These are phyloP conservation scores for Suillus americanus DNA, from an alignment of 768 basidiomycete species.

Conservation along the genomic window DNA sequence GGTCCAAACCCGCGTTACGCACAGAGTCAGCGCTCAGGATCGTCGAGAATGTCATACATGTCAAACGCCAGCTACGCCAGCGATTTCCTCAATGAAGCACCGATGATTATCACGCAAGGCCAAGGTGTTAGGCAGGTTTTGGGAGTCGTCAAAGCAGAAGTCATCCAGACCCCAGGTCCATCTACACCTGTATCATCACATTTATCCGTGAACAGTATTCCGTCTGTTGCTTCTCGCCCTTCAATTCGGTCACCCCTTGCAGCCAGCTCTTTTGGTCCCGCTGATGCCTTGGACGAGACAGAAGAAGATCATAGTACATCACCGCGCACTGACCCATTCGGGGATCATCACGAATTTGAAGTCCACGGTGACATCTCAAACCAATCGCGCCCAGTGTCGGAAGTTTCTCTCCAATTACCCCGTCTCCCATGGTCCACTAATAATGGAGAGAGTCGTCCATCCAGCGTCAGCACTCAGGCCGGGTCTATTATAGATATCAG, in stretches of 20 bases:
- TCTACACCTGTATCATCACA: conserved; percentile 28
- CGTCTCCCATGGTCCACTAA: conserved; percentile 42
- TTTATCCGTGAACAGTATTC: conserved; percentile 35
- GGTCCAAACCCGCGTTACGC: conserved; percentile 36
- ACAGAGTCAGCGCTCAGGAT: conserved; percentile 53
- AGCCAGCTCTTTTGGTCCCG: conserved; percentile 67
- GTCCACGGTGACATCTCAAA: conserved; percentile 18
- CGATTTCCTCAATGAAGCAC: conserved; percentile 78
- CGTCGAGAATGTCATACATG: conserved; percentile 68
- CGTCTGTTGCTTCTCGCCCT: conserved; percentile 40
- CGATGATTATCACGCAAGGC: conserved; percentile 75
- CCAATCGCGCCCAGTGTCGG: conserved; percentile 29
- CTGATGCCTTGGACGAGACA: conserved; percentile 56
- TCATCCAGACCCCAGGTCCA: conserved; percentile 59
- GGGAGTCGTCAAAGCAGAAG: conserved; percentile 77
- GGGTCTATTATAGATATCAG: conserved; percentile 59
- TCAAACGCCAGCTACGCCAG: conserved; percentile 75
- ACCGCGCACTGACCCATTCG: conserved; percentile 54
- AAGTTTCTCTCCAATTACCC: conserved; percentile 41
- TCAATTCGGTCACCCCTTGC: conserved; percentile 66
- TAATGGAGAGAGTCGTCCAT: conserved; percentile 47
- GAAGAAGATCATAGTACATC: conserved; percentile 33
- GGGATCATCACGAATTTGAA: conserved; percentile 47
- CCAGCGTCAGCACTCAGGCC: conserved; percentile 64
- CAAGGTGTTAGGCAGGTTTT: conserved; percentile 68